Conservation (phyloP, 2,329 filamentous ascomycete genomes). For the Claviceps cyperi region DNA sequence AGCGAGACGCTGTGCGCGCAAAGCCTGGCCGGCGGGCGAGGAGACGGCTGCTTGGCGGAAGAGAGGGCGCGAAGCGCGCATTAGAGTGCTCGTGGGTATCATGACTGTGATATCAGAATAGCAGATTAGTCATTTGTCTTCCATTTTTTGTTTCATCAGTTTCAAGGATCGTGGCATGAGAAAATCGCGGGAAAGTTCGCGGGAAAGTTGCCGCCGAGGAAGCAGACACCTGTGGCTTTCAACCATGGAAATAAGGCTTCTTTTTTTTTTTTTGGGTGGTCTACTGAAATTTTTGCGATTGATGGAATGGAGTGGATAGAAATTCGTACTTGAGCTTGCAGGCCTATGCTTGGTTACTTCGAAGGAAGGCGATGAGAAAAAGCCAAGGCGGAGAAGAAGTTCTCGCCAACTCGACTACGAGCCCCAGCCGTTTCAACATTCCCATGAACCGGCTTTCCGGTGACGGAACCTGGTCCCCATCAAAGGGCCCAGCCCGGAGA, state of each 20-base stretch:
- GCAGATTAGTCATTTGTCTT: background rate
- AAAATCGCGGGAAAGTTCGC: background rate
- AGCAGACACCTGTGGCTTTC: background rate
- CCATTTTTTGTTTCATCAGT: background rate
- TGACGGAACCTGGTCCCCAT: background rate
- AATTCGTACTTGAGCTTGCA: background rate
- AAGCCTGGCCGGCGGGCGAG: conserved; percentile 26
- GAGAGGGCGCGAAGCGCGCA: conserved; percentile 40
- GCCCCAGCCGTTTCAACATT: no score
- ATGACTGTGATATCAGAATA: conserved; percentile 13
- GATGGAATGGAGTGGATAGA: background rate
- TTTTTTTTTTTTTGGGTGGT: background rate
- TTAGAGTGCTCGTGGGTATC: conserved; percentile 32
- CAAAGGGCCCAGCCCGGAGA: background rate
- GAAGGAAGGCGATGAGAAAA: background rate
- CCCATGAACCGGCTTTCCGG: background rate
- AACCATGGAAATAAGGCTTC: background rate
- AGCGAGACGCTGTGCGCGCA: conserved; percentile 23
- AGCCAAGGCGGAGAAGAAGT: background rate
- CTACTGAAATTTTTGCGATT: background rate
- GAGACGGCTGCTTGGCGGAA: conserved; percentile 33
- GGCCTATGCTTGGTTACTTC: background rate
- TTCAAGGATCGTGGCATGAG: background rate
- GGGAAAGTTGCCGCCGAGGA: background rate
- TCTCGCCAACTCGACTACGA: no score